Base-by-base conservation (phyloP, 441 rosid species). In the Adansonia gregorii region DNA sequence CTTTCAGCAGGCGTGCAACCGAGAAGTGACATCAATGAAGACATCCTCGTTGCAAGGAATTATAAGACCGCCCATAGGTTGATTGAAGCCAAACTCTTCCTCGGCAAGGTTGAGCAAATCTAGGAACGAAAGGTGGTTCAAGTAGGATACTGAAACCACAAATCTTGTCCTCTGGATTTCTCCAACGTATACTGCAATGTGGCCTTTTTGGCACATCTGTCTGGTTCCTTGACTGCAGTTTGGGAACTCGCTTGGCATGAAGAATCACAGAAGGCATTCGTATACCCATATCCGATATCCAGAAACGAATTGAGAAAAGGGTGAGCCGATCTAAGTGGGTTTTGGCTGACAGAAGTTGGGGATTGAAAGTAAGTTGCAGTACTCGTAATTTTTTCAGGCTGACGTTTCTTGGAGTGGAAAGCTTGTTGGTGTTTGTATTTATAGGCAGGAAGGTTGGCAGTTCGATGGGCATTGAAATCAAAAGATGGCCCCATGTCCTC, bases 1-100 rank as follows among this genome's bases (percentile, higher is more conserved):
- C 27, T 24, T 24, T 24, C 27, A 24, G 27, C 27, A 1, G 27
- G 27, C 27, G 27, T 24, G 27, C 27, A 24, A 24, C 27, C 27
- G 27, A 24, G 27, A 24, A 24, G 27, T 24, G 27, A 24, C 1
- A 24, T 24, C 27, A 24, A 24, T 24, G 27, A 24, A 24, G 27
- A 24, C 27, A 24, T 24, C 27, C 27, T 24, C 27, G 27, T 24
- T 24, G 27, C 27, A 24, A 24, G 27, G 85, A 67, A 85, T 76
- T 12, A 83, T 83, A 43, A 84, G 77, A 52, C 84, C 86, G 0
- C 85, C 86, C 87, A 78, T 82, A 0, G 82, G 83, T 52, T 84
- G 85, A 75, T 81, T 67, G 52, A 80, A 87, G n/a, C 86, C 85
- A 35, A 35, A 35, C 39, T 35, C 39, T 35, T 35, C 39, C 39